Percentiles rank a stretch among this genome's conserved stretches.
These are phyloP conservation scores for Malassezia obtusa DNA, from an alignment of 1,284 basidiomycete genomes.

Conservation along the genomic window DNA sequence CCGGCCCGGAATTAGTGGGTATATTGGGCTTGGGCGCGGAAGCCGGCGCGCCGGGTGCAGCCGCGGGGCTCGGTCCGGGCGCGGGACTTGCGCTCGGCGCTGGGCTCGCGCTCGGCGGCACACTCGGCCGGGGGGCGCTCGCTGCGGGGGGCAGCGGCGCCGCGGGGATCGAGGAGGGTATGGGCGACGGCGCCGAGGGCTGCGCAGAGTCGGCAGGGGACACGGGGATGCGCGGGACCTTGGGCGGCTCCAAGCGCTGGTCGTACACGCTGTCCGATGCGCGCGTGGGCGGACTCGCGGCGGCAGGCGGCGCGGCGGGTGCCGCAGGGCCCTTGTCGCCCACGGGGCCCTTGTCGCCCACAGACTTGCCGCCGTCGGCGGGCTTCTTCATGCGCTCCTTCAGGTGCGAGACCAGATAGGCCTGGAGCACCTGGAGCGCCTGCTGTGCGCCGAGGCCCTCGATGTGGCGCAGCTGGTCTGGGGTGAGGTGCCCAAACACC, in stretches of 20 bases:
- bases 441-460: constrained; percentile 71
- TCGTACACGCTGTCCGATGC: background rate
- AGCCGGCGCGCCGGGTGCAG: background rate
- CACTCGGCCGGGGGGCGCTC: background rate
- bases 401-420: constrained; percentile 70
- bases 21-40: background rate
- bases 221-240: constrained; percentile 12
- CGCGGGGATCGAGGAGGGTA: background rate
- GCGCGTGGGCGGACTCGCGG: background rate
- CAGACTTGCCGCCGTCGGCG: background rate
- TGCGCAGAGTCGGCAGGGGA: background rate
- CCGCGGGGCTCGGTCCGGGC: background rate
- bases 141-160: background rate
- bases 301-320: background rate
- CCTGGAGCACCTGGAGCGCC: constrained; percentile 69
- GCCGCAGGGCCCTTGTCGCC: background rate
- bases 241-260: constrained; percentile 14
- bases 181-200: background rate
- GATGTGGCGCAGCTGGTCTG: constrained; percentile 63
- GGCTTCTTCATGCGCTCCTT: constrained; percentile 60
- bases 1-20: background rate
- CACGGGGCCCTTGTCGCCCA: background rate
- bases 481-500: constrained; percentile 68
- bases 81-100: background rate
- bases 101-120: background rate